A percentile compares a stretch with the other conserved stretches of the same genome.
These are phyloP conservation scores for Wickerhamomyces sp. DNA, from an alignment of 1,139 yeast genomes.

Conservation along the genomic window DNA sequence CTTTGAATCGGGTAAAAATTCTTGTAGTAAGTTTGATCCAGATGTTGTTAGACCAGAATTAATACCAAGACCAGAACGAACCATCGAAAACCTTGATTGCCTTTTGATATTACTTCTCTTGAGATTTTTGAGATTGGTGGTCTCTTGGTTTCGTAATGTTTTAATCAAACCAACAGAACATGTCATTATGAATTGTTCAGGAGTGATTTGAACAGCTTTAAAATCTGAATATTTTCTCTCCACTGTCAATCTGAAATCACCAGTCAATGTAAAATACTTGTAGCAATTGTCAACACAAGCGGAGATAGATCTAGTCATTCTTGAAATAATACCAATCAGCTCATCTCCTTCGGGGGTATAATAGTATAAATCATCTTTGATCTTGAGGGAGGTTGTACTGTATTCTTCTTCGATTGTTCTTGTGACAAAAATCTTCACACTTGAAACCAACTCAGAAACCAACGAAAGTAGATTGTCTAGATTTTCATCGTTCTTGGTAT, in stretches of 20 bases:
- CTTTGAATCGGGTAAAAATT: conserved; percentile 30
- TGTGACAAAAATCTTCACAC: conserved; percentile 58
- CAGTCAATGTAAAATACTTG: conserved; percentile 49
- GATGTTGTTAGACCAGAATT: conserved; percentile 50
- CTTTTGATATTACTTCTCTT: conserved; percentile 23
- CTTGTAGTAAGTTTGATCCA: conserved; percentile 48
- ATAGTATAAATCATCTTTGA: conserved; percentile 33
- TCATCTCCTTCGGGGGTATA: conserved; percentile 66
- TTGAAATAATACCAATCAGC: conserved; percentile 55
- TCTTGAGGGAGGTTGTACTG: conserved; percentile 4
- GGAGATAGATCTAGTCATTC: conserved; percentile 57
- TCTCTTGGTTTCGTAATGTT: conserved; percentile 27
- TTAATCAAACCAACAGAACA: conserved; percentile 61
- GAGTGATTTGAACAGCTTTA: conserved; percentile 49
- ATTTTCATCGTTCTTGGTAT: conserved; percentile 38
- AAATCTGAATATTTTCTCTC: conserved; percentile 76
- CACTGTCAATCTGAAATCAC: conserved; percentile 65
- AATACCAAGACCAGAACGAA: conserved; percentile 54
- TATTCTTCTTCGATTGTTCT: conserved; percentile 36
- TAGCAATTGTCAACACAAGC: conserved; percentile 44
- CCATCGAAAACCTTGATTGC: conserved; percentile 48
- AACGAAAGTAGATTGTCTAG: conserved; percentile 53
- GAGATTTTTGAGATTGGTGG: conserved; percentile 6
- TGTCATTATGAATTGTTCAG: conserved; percentile 53
- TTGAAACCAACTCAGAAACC: conserved; percentile 61